Conservation (phyloP, 331 rosid genomes). For the Ulmus americana region DNA sequence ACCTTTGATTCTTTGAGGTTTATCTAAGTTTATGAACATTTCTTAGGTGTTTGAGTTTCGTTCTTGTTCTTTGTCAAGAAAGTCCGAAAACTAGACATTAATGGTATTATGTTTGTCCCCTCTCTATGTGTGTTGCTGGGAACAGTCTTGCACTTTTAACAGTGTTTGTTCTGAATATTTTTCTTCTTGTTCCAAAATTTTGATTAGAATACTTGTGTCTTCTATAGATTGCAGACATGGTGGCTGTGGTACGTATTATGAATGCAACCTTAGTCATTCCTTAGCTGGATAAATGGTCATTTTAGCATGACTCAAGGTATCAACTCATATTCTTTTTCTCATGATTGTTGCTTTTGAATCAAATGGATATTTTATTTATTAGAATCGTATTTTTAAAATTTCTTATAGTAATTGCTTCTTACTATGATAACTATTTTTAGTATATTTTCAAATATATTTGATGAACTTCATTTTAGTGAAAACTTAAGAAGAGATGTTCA, state of each 20-base stretch:
- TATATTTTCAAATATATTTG: constrained; percentile 78
- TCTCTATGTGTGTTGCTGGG: neutral
- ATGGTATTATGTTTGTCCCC: neutral
- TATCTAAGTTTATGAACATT: no score
- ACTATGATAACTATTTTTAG: constrained; percentile 35
- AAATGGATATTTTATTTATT: constrained; percentile 1
- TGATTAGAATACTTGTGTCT: constrained; percentile 11
- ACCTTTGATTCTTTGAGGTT: no score
- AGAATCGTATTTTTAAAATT: constrained; percentile 4
- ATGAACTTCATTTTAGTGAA: constrained; percentile 70
- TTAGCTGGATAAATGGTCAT: constrained; percentile 78
- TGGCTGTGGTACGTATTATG: constrained; percentile 80
- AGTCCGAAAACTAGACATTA: no score
- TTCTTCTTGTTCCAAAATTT: neutral
- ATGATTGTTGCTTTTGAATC: constrained; percentile 14
- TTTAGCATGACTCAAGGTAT: constrained; percentile 89
- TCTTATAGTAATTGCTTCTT: neutral
- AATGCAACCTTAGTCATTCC: constrained; percentile 88
- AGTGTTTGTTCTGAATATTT: neutral
- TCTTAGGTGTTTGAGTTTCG: no score
- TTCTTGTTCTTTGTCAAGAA: no score
- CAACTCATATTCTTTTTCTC: constrained; percentile 2
- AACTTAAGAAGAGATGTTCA: constrained; percentile 59
- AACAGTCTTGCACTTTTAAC: neutral
- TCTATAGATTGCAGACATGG: constrained; percentile 83